A percentile compares a stretch with the other conserved stretches of the same genome.
Evolutionary conservation across 1,284 basidiomycete genomes (phyloP).

Genomic region (Hemileia vastatrix): DNA sequence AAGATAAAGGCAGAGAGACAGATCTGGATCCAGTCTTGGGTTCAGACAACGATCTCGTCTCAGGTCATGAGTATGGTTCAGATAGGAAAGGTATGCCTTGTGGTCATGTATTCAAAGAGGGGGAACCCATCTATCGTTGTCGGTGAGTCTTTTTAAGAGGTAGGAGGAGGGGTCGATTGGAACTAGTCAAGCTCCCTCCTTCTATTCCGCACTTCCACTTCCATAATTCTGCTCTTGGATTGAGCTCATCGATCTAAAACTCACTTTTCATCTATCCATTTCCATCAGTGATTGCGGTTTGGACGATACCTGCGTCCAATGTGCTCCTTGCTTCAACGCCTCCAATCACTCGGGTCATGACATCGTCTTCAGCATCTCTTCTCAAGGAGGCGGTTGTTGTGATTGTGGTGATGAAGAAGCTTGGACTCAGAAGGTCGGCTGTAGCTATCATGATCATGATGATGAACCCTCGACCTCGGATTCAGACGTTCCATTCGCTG

Average conservation of each 20-base stretch:
- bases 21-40: conserved; percentile 5
- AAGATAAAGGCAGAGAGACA: conserved; percentile 29
- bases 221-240: too few relatives aligned
- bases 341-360: conserved; percentile 77
- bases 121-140: conserved; percentile 43
- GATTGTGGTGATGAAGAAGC: conserved; percentile 83
- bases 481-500: conserved; percentile 9
- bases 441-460: conserved; percentile 57
- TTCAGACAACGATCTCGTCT: background rate
- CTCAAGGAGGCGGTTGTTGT: conserved; percentile 80
- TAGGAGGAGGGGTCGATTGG: too few relatives aligned
- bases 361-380: conserved; percentile 79
- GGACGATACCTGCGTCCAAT: conserved; percentile 77
- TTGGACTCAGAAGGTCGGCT: conserved; percentile 61
- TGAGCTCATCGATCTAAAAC: background rate
- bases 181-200: too few relatives aligned
- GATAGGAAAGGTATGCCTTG: conserved; percentile 40
- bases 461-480: background rate
- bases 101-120: conserved; percentile 41
- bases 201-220: too few relatives aligned
- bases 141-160: conserved; percentile 23
- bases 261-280: background rate
- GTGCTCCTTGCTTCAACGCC: conserved; percentile 72
- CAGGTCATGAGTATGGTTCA: conserved; percentile 36
- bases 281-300: conserved; percentile 73